Conservation (phyloP, 129 eudicot species). For the Glebionis coronaria region DNA sequence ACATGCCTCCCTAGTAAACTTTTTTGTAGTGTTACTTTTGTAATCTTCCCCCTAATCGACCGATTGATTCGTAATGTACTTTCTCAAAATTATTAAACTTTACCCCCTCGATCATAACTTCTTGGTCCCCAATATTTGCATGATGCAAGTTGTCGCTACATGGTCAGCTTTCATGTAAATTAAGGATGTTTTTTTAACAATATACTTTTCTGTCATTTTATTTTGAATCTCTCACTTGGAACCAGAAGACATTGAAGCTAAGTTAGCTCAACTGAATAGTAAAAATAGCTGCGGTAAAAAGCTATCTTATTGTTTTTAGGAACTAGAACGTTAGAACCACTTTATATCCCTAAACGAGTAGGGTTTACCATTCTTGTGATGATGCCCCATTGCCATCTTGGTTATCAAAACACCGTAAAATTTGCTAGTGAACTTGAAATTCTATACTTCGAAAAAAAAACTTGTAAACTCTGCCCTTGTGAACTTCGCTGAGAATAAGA, state of each 20-base stretch:
- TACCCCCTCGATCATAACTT: too few relatives aligned
- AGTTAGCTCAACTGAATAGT: constrained; percentile 38
- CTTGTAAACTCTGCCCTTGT: too few relatives aligned
- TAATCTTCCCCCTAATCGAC: too few relatives aligned
- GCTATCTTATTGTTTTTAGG: constrained; percentile 34
- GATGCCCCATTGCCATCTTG: constrained; percentile 59
- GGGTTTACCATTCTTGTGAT: constrained; percentile 30
- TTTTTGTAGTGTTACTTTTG: too few relatives aligned
- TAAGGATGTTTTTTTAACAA: background rate
- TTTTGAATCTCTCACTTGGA: constrained; percentile 24
- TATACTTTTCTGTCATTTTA: background rate
- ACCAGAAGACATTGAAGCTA: constrained; percentile 62
- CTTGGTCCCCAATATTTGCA: too few relatives aligned
- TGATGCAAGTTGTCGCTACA: too few relatives aligned
- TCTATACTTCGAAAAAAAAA: too few relatives aligned
- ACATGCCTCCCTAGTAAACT: too few relatives aligned
- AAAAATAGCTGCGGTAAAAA: constrained; percentile 24
- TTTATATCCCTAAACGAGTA: constrained; percentile 43
- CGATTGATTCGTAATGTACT: too few relatives aligned
- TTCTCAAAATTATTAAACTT: too few relatives aligned
- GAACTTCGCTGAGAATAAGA: too few relatives aligned
- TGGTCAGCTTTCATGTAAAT: constrained; percentile 49
- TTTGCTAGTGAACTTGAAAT: constrained; percentile 43
- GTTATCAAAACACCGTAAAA: constrained; percentile 60
- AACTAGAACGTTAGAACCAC: constrained; percentile 51